Percentiles rank a stretch among this genome's conserved stretches.
Conservation (phyloP, 768 basidiomycete genomes). For the Filobasidium floriforme region DNA sequence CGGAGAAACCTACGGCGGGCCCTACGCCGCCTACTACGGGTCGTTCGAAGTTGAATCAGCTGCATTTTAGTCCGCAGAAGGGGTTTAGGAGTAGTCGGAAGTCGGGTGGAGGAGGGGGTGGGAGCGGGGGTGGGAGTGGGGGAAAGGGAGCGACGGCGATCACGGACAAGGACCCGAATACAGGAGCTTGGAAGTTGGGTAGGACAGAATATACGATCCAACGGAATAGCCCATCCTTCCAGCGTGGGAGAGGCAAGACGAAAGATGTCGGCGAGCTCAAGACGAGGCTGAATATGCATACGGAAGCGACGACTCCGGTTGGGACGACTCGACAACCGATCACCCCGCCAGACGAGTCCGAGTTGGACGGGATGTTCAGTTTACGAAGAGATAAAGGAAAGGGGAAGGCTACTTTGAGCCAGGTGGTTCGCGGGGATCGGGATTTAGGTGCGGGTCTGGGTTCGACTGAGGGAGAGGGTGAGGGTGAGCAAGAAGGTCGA, state of each 20-base stretch:
- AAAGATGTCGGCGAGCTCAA: background rate
- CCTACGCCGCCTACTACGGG: background rate
- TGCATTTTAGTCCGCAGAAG: background rate
- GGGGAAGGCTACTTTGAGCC: background rate
- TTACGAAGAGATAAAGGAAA: background rate
- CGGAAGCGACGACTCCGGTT: background rate
- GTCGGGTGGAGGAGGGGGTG: background rate
- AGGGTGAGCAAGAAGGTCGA: too few species aligned
- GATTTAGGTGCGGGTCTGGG: background rate
- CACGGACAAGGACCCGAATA: background rate
- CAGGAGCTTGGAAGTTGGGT: background rate
- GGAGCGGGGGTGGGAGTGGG: background rate
- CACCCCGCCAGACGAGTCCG: background rate
- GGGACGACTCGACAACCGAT: background rate
- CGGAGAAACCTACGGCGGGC: background rate
- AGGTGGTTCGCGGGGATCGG: background rate
- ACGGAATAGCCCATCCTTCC: background rate
- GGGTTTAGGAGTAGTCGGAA: slow-evolving; percentile 5
- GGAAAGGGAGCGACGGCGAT: background rate
- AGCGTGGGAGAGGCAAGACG: background rate
- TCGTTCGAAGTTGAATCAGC: background rate
- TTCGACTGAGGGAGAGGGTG: too few species aligned
- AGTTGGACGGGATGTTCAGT: slow-evolving; percentile 4
- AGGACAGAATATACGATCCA: background rate
- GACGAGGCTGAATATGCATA: background rate